Conservation (phyloP, 1,284 basidiomycete genomes). For the Ustanciosporium gigantosporum region DNA sequence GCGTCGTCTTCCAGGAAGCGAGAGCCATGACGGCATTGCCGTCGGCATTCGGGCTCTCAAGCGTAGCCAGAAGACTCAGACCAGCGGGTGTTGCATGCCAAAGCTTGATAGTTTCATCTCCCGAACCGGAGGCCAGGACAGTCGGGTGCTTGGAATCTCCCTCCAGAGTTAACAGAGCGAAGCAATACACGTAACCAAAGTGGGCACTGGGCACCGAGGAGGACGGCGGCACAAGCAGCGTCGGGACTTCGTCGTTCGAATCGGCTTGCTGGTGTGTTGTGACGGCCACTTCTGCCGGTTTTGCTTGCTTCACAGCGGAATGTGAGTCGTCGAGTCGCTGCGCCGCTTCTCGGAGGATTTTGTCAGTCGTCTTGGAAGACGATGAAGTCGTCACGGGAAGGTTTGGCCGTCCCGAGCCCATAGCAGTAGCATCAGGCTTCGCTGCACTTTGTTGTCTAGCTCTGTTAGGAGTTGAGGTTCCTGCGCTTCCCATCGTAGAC, state of each 20-base stretch:
- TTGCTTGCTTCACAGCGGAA: background rate
- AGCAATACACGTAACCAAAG: conserved; percentile 90
- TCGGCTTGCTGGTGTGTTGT: background rate
- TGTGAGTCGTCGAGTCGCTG: conserved; percentile 12
- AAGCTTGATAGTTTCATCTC: conserved; percentile 87
- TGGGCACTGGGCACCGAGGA: conserved; percentile 73
- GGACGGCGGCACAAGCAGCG: conserved; percentile 20
- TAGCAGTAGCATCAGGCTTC: background rate
- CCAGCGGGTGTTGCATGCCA: conserved; percentile 69
- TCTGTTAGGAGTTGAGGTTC: conserved; percentile 17
- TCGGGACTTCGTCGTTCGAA: conserved; percentile 5
- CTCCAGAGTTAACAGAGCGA: conserved; percentile 67
- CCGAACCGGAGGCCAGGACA: conserved; percentile 63
- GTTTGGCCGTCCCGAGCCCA: no score
- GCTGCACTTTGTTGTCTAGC: background rate
- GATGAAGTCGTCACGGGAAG: background rate
- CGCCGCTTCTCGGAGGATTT: conserved; percentile 19
- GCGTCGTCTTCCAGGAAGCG: conserved; percentile 72
- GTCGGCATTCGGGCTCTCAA: conserved; percentile 62
- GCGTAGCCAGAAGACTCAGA: conserved; percentile 67
- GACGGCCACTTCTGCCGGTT: background rate
- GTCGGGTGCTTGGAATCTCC: conserved; percentile 19
- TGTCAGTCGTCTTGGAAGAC: conserved; percentile 4
- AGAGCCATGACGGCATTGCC: conserved; percentile 74
- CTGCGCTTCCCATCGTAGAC: conserved; percentile 22